Conservation (phyloP, 805 yeast genomes). For the Hagleromyces aurorensis region DNA sequence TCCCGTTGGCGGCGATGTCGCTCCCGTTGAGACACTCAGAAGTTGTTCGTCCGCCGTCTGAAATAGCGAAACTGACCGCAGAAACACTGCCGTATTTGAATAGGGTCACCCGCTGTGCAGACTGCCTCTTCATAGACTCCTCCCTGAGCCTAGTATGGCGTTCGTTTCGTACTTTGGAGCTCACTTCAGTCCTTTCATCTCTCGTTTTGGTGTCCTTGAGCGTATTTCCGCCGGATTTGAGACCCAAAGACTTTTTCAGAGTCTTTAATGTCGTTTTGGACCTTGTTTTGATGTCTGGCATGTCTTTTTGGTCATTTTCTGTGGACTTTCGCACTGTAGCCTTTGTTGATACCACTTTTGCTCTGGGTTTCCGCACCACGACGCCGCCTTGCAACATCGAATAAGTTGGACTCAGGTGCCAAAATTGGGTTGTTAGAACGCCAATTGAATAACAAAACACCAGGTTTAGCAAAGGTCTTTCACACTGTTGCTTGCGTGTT, state of each 20-base stretch:
- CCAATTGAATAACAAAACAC: too few relatives aligned
- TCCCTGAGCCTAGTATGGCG: constrained; percentile 4
- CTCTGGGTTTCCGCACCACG: too few relatives aligned
- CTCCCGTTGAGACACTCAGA: constrained; percentile 7
- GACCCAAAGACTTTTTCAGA: constrained; percentile 1
- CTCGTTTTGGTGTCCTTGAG: not conserved
- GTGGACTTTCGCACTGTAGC: not conserved
- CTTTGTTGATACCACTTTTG: too few relatives aligned
- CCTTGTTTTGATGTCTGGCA: constrained; percentile 1
- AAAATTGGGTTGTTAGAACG: too few relatives aligned
- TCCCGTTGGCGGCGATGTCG: constrained; percentile 6
- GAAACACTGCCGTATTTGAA: constrained; percentile 22
- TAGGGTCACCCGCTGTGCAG: constrained; percentile 28
- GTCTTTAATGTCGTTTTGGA: constrained; percentile 1
- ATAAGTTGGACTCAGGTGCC: too few relatives aligned
- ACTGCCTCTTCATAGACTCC: constrained; percentile 12
- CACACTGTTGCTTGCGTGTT: too few relatives aligned
- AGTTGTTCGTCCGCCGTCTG: constrained; percentile 4
- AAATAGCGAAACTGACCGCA: constrained; percentile 13
- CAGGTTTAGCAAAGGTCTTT: too few relatives aligned
- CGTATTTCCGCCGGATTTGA: not conserved
- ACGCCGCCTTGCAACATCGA: too few relatives aligned
- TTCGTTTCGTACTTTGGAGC: not conserved
- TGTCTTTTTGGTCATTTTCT: not conserved
- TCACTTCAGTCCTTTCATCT: too few relatives aligned